phyloP scores from a whole-genome alignment of 2,329 filamentous ascomycete species.

The Botryotinia globosa region DNA sequence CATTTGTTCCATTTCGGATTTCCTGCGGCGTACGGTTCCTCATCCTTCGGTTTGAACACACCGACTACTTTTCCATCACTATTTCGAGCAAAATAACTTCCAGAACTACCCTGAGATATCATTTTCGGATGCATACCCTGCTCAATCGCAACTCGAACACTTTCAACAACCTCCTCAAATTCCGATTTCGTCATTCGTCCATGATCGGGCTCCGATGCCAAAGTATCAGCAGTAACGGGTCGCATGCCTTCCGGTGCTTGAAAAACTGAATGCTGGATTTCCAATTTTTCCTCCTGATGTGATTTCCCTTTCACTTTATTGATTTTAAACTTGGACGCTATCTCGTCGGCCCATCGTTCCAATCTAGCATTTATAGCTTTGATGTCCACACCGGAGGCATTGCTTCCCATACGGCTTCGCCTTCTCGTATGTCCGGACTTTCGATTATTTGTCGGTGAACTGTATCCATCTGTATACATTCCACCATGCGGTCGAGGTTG shows the following conservation, averaged over 20 bases:
- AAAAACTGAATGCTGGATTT: conserved; percentile 97
- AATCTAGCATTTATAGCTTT: conserved; percentile 96
- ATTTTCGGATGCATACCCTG: conserved; percentile 90
- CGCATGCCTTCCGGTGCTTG: conserved; percentile 85
- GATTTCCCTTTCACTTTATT: conserved; percentile 69
- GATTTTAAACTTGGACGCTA: conserved; percentile 94
- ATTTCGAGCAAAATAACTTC: conserved; percentile 95
- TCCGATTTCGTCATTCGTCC: conserved; percentile 72
- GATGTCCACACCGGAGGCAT: conserved; percentile 85
- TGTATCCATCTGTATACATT: conserved; percentile 50
- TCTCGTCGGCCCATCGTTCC: conserved; percentile 97
- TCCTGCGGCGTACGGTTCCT: conserved; percentile 93
- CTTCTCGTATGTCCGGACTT: conserved; percentile 42
- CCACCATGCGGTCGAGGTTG: conserved; percentile 60
- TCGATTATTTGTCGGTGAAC: conserved; percentile 43
- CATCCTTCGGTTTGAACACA: conserved; percentile 98
- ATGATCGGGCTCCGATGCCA: conserved; percentile 59
- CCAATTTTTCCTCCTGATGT: conserved; percentile 78
- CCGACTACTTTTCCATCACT: conserved; percentile 90
- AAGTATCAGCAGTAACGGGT: conserved; percentile 71
- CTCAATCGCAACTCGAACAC: conserved; percentile 85
- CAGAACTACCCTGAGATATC: conserved; percentile 95
- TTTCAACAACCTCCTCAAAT: conserved; percentile 86
- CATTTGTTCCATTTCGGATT: conserved; percentile 99
- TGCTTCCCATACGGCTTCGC: conserved; percentile 59